A percentile compares a stretch with the other conserved stretches of the same genome.
phyloP scores from a whole-genome alignment of 768 basidiomycete genomes.

The Dictyophora rubrovolvata region DNA sequence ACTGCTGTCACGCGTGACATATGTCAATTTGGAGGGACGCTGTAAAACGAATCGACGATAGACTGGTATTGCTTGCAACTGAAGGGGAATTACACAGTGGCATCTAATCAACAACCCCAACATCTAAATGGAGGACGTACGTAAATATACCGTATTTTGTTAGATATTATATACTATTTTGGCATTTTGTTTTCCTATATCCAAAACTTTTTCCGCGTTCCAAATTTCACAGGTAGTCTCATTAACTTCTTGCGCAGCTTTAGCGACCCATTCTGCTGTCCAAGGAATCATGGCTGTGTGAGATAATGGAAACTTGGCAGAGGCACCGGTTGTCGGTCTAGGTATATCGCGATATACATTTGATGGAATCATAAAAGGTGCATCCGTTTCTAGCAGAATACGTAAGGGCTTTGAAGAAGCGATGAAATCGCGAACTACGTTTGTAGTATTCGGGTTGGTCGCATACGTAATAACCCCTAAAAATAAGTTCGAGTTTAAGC shows the following conservation, averaged over 20 bases:
- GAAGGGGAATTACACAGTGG: too few species aligned
- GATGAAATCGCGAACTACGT: conserved; percentile 43
- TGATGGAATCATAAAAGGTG: conserved; percentile 77
- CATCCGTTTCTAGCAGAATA: conserved; percentile 71
- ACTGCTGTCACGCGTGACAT: too few species aligned
- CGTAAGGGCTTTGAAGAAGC: conserved; percentile 18
- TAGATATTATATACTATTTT: conserved; percentile 42
- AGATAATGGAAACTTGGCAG: conserved; percentile 48
- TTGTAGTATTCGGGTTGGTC: conserved; percentile 61
- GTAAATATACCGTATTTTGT: neutral
- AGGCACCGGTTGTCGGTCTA: conserved; percentile 30
- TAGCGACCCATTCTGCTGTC: conserved; percentile 68
- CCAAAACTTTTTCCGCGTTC: conserved; percentile 49
- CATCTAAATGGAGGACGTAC: too few species aligned
- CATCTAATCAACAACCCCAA: too few species aligned
- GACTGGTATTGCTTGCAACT: too few species aligned
- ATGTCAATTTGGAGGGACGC: too few species aligned
- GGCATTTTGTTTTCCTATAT: conserved; percentile 55
- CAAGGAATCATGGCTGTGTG: conserved; percentile 80
- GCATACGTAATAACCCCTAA: conserved; percentile 73
- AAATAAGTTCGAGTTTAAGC: neutral
- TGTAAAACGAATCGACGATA: too few species aligned
- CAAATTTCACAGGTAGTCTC: conserved; percentile 24
- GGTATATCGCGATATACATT: conserved; percentile 57
- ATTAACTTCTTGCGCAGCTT: conserved; percentile 27